A percentile compares a stretch with the other conserved stretches of the same genome.
Evolutionary conservation across 768 basidiomycete genomes (phyloP).

Genomic region (Leccinellum albellum): DNA sequence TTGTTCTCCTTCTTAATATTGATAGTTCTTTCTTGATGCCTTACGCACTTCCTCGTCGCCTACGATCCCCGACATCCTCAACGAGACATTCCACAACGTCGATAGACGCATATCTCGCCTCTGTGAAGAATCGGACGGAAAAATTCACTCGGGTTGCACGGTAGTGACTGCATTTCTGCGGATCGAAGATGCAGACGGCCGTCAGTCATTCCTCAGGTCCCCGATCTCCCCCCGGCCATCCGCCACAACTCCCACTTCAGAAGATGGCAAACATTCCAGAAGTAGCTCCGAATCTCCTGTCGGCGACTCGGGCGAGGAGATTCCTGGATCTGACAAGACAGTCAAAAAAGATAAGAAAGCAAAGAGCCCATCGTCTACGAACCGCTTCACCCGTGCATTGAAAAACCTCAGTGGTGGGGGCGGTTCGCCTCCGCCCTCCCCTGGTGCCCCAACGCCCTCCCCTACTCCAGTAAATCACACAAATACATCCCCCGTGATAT

Average conservation of each 20-base stretch:
- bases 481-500: conserved; percentile 29
- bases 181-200: conserved; percentile 75
- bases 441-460: conserved; percentile 4
- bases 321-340: conserved; percentile 31
- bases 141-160: conserved; percentile 95
- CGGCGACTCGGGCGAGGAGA: conserved; percentile 41
- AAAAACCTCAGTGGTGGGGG: conserved; percentile 43
- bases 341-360: conserved; percentile 41
- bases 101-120: conserved; percentile 80
- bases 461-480: conserved; percentile 30
- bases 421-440: conserved; percentile 17
- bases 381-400: conserved; percentile 53
- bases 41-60: conserved; percentile 55
- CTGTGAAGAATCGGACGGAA: conserved; percentile 83
- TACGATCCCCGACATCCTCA: conserved; percentile 83
- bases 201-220: conserved; percentile 59
- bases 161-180: conserved; percentile 95
- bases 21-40: conserved; percentile 63
- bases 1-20: conserved; percentile 18
- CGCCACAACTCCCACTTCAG: conserved; percentile 30
- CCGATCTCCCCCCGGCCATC: conserved; percentile 24
- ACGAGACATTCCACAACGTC: conserved; percentile 91
- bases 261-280: conserved; percentile 27
- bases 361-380: conserved; percentile 38
- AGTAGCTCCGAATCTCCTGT: conserved; percentile 42